Evolutionary conservation across 2,329 filamentous ascomycete species (phyloP), one percentile per base, ranked within the genome.

Genomic region (Arthrinium puccinioides): DNA sequence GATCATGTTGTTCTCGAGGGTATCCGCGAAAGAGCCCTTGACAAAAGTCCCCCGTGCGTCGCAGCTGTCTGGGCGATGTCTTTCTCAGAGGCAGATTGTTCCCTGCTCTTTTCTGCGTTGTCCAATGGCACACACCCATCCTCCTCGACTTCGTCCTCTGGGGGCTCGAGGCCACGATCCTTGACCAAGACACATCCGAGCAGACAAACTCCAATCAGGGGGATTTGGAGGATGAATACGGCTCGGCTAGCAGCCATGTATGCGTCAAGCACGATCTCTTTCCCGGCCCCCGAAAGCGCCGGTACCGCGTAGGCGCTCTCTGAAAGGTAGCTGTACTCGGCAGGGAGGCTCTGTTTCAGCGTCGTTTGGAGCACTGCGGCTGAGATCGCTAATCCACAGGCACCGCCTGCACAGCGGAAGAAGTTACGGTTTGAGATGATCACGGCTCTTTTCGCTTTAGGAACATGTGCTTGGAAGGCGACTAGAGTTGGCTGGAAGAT

Each of bases 381-480:
- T 0, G 70, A 74, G 8, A 79, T 58, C 0, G 74, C 75, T 0
- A 82, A 64, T 0, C 77, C 76, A 11, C 69, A 63, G 2, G 76
- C 64, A 18, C 76, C 77, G 9, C 79, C 77, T 4, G 76, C 59
- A 32, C 69, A 72, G 7, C 79, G 69, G 42, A 80, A 64, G 50
- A 82, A 82, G 46, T 82, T 82, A 1, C 78, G 66, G 36, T 72
- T 70, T 3, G 73, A 75, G 24, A 79, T 81, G 15, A 79, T 69
- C 2, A 82, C 71, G 1, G 79, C 78, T 15, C 78, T 66, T 29
- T 80, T 70, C 0, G 67, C 57, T 49, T 75, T 76, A 1, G 64
- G 60, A 16, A 66, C 70, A 50, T 80, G 74, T 0, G 74, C 72
- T 50, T 79, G 75, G 11, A 74, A 53, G 2, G 76, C 77, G 5